A percentile compares a stretch with the other conserved stretches of the same genome.
These are phyloP conservation scores for Yarrowia porcina DNA, from an alignment of 805 yeast genomes.

Conservation along the genomic window DNA sequence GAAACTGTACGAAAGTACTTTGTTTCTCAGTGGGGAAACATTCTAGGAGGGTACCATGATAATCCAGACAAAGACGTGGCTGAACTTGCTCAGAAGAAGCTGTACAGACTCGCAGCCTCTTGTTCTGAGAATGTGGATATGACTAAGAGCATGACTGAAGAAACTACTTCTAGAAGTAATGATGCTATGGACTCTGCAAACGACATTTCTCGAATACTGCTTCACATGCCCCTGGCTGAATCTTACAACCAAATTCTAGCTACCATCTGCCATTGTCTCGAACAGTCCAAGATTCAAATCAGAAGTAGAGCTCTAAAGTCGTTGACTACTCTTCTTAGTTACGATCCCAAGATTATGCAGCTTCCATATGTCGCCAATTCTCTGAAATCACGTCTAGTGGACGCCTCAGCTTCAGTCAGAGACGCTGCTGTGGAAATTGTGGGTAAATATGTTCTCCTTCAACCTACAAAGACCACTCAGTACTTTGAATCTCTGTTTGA, in stretches of 20 bases:
- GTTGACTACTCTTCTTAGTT: slow-evolving; percentile 52
- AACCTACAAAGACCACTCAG: slow-evolving; percentile 47
- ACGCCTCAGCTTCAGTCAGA: slow-evolving; percentile 66
- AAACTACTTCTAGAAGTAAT: background rate
- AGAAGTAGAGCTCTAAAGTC: slow-evolving; percentile 65
- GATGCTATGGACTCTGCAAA: background rate
- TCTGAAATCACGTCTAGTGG: slow-evolving; percentile 51
- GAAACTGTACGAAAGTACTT: background rate
- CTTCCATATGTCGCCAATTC: slow-evolving; percentile 52
- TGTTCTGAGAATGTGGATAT: slow-evolving; percentile 2
- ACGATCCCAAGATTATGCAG: slow-evolving; percentile 51
- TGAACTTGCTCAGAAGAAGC: background rate
- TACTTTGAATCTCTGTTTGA: slow-evolving; percentile 51
- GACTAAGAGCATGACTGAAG: slow-evolving; percentile 7
- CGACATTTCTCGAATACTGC: slow-evolving; percentile 12
- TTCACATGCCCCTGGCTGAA: slow-evolving; percentile 30
- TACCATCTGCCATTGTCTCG: slow-evolving; percentile 49
- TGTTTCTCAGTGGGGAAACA: slow-evolving; percentile 20
- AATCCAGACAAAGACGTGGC: background rate
- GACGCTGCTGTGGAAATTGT: slow-evolving; percentile 73
- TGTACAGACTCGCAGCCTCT: background rate
- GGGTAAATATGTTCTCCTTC: slow-evolving; percentile 45
- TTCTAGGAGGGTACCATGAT: background rate
- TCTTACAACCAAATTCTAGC: slow-evolving; percentile 53
- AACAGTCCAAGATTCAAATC: slow-evolving; percentile 50